Conservation (phyloP, 2,329 filamentous ascomycete genomes). For the Paracoccidioides lutzii region DNA sequence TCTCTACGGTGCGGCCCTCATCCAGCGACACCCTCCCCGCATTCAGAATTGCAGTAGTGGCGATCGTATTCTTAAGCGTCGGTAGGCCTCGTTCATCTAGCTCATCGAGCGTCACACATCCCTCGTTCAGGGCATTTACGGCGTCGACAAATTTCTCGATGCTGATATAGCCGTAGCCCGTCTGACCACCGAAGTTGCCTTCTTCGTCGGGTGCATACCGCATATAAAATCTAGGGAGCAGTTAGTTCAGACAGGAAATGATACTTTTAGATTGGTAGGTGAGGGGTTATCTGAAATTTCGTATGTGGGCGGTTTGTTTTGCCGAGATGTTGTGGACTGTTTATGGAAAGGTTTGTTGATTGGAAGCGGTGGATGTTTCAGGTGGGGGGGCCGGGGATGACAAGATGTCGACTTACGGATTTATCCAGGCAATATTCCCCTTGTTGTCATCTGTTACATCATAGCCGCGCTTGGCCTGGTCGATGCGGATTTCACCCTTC, state of each 20-base stretch:
- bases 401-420: conserved; percentile 45
- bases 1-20: conserved; percentile 62
- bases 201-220: conserved; percentile 88
- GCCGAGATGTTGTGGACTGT: neutral
- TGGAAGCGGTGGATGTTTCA: neutral
- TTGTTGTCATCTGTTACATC: conserved; percentile 75
- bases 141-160: conserved; percentile 95
- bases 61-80: conserved; percentile 77
- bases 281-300: neutral
- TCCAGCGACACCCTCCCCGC: conserved; percentile 76
- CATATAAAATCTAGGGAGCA: conserved; percentile 60
- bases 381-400: neutral
- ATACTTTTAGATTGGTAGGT: neutral
- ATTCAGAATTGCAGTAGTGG: conserved; percentile 82
- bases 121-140: conserved; percentile 64
- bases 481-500: conserved; percentile 72
- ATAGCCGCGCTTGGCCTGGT: conserved; percentile 90
- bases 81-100: conserved; percentile 71
- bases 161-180: conserved; percentile 83
- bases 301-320: neutral
- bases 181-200: conserved; percentile 84
- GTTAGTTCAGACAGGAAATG: neutral
- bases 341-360: neutral
- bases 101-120: conserved; percentile 56
- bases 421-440: conserved; percentile 63